A percentile compares a stretch with the other conserved stretches of the same genome.
Evolutionary conservation across 805 yeast species (phyloP).

Genomic region (Starmerella apis): DNA sequence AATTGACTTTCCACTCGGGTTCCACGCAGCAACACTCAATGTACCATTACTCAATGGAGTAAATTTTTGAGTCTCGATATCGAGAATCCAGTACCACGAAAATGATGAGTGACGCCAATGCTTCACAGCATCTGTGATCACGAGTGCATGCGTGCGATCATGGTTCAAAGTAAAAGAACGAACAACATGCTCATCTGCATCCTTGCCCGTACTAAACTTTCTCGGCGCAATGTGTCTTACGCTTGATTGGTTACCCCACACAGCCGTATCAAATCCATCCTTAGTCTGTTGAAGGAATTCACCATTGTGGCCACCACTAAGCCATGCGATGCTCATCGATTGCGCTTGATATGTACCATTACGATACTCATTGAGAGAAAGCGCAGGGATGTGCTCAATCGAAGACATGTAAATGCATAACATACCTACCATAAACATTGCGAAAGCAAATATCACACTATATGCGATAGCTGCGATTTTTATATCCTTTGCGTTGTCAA

Average conservation of each 20-base stretch:
- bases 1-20: constrained; percentile 57
- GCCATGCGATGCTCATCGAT: constrained; percentile 18
- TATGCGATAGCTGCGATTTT: no score
- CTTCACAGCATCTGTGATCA: constrained; percentile 41
- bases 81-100: constrained; percentile 53
- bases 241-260: constrained; percentile 30
- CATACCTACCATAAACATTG: not conserved
- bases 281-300: constrained; percentile 12
- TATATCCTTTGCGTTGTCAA: no score
- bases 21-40: constrained; percentile 56
- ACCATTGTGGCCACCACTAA: constrained; percentile 21
- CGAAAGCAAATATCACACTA: no score
- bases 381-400: constrained; percentile 7
- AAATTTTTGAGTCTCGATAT: constrained; percentile 35
- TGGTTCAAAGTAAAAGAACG: constrained; percentile 39
- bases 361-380: constrained; percentile 21
- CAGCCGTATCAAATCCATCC: constrained; percentile 34
- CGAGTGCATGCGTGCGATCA: constrained; percentile 41
- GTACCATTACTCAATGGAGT: constrained; percentile 26
- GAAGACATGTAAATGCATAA: no score
- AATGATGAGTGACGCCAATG: constrained; percentile 64
- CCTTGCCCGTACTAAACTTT: constrained; percentile 33
- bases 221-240: constrained; percentile 28
- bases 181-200: constrained; percentile 31
- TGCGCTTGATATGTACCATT: constrained; percentile 18